These are phyloP conservation scores for Ceratocystis alfenasii DNA, from an alignment of 2,329 filamentous ascomycete species.

Conservation along the genomic window DNA sequence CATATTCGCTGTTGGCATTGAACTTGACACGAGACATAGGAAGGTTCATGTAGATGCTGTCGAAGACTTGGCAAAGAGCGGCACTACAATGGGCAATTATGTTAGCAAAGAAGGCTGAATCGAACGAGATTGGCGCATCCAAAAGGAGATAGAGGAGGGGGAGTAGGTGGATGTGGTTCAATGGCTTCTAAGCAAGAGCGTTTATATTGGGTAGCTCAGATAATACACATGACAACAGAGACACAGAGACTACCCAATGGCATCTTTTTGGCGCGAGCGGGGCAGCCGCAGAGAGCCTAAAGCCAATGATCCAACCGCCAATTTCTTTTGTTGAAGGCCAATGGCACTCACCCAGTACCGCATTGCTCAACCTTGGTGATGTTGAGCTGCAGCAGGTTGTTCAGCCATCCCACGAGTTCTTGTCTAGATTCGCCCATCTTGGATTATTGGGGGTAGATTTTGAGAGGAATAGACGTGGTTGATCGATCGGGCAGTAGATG, in stretches of 20 bases:
- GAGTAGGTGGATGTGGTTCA: background rate
- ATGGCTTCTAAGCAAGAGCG: background rate
- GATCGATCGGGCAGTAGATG: background rate
- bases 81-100: constrained; percentile 48
- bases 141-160: background rate
- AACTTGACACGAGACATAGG: constrained; percentile 97
- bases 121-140: background rate
- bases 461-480: constrained; percentile 15
- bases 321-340: background rate
- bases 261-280: background rate
- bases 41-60: constrained; percentile 92
- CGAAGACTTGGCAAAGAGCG: constrained; percentile 91
- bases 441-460: constrained; percentile 22
- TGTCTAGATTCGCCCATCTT: constrained; percentile 66
- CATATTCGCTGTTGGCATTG: constrained; percentile 93
- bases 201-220: background rate
- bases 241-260: background rate
- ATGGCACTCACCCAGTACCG: constrained; percentile 69
- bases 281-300: background rate
- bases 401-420: constrained; percentile 91
- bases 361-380: constrained; percentile 98
- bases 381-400: constrained; percentile 95
- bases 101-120: constrained; percentile 1
- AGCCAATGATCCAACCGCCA: background rate
- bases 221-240: background rate